Percentiles rank a stretch among this genome's conserved stretches.
These are phyloP conservation scores for Brassica rapa DNA, from an alignment of 345 rosid genomes.

Conservation along the genomic window DNA sequence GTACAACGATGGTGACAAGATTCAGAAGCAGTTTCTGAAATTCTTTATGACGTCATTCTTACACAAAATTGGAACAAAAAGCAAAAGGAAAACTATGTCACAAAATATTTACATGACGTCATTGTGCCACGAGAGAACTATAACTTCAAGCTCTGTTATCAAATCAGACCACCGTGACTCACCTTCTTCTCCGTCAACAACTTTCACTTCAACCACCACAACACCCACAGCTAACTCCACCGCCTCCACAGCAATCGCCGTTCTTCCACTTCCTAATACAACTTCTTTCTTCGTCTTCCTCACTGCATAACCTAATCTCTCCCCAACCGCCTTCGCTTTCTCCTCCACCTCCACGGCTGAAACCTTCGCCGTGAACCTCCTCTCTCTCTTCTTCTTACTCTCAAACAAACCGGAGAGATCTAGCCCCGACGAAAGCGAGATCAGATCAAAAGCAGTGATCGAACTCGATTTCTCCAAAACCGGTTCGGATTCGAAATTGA, in stretches of 20 bases:
- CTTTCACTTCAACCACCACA: slow-evolving; percentile 64
- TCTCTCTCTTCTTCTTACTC: slow-evolving; percentile 47
- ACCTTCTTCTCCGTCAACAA: slow-evolving; percentile 52
- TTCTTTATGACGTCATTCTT: not conserved
- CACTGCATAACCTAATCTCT: slow-evolving; percentile 59
- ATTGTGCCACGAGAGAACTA: slow-evolving; percentile 71
- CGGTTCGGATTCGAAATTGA: slow-evolving; percentile 13
- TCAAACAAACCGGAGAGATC: slow-evolving; percentile 80
- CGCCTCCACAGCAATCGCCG: slow-evolving; percentile 52
- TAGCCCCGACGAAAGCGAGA: slow-evolving; percentile 72
- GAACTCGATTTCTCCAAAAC: slow-evolving; percentile 20
- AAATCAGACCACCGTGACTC: slow-evolving; percentile 71
- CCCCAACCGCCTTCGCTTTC: slow-evolving; percentile 63
- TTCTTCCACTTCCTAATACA: slow-evolving; percentile 67
- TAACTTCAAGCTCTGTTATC: slow-evolving; percentile 60
- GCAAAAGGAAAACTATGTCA: slow-evolving; percentile 1
- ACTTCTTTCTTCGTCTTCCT: slow-evolving; percentile 59
- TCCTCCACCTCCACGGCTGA: slow-evolving; percentile 52
- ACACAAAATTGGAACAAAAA: slow-evolving; percentile 12
- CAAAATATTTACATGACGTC: slow-evolving; percentile 40
- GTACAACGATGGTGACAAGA: slow-evolving; percentile 62
- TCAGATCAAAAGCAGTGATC: slow-evolving; percentile 73
- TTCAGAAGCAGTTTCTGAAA: not conserved
- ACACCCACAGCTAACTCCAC: slow-evolving; percentile 50
- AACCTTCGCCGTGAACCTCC: slow-evolving; percentile 65